These are phyloP conservation scores for Amaranthus palmeri DNA, from an alignment of 148 eudicot species.

Conservation along the genomic window DNA sequence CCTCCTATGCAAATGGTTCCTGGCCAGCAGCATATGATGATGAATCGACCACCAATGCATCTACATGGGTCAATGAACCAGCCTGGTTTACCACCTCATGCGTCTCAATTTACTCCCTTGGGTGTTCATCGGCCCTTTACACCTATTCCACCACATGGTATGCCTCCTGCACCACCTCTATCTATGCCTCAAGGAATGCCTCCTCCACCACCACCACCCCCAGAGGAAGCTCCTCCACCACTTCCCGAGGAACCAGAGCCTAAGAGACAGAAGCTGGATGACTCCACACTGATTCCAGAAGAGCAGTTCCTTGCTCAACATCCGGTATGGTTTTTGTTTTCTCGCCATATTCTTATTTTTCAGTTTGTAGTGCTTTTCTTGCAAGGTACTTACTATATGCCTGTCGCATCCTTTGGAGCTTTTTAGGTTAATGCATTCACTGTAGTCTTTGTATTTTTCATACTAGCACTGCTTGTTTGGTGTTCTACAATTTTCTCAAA, in stretches of 20 bases:
- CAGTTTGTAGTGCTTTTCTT: neutral
- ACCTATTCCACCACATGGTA: conserved; percentile 43
- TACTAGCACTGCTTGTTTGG: neutral
- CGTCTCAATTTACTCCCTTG: conserved; percentile 61
- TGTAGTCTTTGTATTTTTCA: neutral
- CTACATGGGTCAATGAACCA: conserved; percentile 39
- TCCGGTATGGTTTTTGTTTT: conserved; percentile 37
- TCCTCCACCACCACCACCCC: conserved; percentile 76
- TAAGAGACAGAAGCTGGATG: conserved; percentile 75
- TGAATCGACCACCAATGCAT: conserved; percentile 59
- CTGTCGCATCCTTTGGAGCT: no score
- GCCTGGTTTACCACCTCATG: conserved; percentile 39
- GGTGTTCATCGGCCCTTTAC: conserved; percentile 46
- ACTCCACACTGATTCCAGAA: conserved; percentile 63
- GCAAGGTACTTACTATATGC: neutral
- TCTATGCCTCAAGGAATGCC: conserved; percentile 71
- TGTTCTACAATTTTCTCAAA: neutral
- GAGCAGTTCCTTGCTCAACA: conserved; percentile 78
- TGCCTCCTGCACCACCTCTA: conserved; percentile 54
- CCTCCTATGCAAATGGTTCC: conserved; percentile 57
- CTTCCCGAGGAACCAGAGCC: conserved; percentile 89
- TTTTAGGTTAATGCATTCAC: neutral
- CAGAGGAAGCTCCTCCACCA: conserved; percentile 81
- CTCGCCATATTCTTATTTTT: neutral
- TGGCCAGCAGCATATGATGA: conserved; percentile 67